These are phyloP conservation scores for barrel medic (Medicago truncatula) DNA, from an alignment of 306 rosid species.

Conservation along the genomic window MtrunA17r5.0-ANR NC_053049.1:42554001-42554500, in stretches of 20 bases:
- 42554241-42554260: conserved; percentile 75
- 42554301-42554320: conserved; percentile 9
- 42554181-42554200: conserved; percentile 19
- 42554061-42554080: too few relatives aligned
- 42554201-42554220: conserved; percentile 29
- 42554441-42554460: conserved; percentile 20
- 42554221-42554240: conserved; percentile 35
- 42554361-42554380: background rate
- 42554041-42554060: too few relatives aligned
- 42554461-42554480: conserved; percentile 72
- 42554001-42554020: too few relatives aligned
- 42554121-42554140: too few relatives aligned
- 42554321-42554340: conserved; percentile 8
- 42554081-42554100: too few relatives aligned
- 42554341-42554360: conserved; percentile 3
- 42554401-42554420: conserved; percentile 4
- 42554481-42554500: conserved; percentile 71
- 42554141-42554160: background rate
- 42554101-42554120: too few relatives aligned
- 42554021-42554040: too few relatives aligned
- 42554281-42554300: conserved; percentile 49
- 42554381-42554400: background rate
- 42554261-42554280: conserved; percentile 86
- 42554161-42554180: background rate
- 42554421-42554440: conserved; percentile 2